Evolutionary conservation across 1,139 yeast genomes (phyloP), one percentile per base, ranked within the genome.

Genomic region (Geotrichum europaeum): DNA sequence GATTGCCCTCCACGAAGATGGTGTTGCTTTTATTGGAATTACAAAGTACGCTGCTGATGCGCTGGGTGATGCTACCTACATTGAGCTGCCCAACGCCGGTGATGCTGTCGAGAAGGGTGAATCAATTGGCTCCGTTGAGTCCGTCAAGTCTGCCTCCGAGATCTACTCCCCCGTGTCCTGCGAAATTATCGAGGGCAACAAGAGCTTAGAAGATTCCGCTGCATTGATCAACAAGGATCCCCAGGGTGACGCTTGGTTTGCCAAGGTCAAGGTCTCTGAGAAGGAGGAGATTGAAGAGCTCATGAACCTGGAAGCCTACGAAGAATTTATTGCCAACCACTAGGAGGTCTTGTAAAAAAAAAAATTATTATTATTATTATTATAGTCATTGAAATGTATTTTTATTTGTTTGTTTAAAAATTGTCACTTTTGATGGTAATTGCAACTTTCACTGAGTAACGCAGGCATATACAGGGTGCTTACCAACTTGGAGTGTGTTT

Each of bases 31-130:
- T 68, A 80, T 94, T 49, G 99, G 99, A 49, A 91, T 94, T 75
- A 92, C 99, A 64, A 84, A 83, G 70, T 92, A 94, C 74, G 99
- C 99, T 43, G 87, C 97, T 52, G 97, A 92, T 70, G 96, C 99
- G n/a, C 82, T 94, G 64, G 99, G 99, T 55, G 99, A 94, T 76
- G 96, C 96, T 60, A 95, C 98, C 20, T 94, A 81, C 74, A 87
- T 91, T 65, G 99, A 94, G 76, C 81, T 92, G 69, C 96, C 96
- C 58, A 94, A 86, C 68, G 83, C 82, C 51, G 95, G 89, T 56
- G 82, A 81, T 57, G 78, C 73, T 40, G 82, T 89, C 61, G 85
- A 81, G 62, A 79, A 81, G 60, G 96, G 96, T 60, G 98, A 91
- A 66, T 79, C 94, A 18, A 79, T 94, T 72, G 97, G 97, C 22